Evolutionary conservation across 2,329 filamentous ascomycete genomes (phyloP), one percentile per base, ranked within the genome.

Genomic region (Calonectria fujianensis): DNA sequence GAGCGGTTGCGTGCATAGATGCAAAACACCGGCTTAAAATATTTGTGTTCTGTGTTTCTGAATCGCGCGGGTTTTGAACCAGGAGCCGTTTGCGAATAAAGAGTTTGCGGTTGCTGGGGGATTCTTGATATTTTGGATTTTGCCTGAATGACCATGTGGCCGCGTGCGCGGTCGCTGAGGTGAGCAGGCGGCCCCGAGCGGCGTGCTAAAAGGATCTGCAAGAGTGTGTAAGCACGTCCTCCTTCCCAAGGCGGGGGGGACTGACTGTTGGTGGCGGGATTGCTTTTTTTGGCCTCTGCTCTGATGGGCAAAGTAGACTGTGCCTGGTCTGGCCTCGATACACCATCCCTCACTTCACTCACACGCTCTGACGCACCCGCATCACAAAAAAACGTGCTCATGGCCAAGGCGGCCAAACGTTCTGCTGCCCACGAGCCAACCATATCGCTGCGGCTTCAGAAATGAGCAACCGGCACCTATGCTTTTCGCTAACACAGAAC

Each of bases 81-180:
- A 63, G 13, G 27, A 16, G 14, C 57, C 57, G 35, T 41, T 63
- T 41, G 37, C 57, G 57, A 57, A 63, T n/a, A 39, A 13, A 63
- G 24, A 41, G 57, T 63, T 63, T 41, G 35, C 14, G 57, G 57
- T 63, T 63, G 57, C 57, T 37, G 37, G 57, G 57, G 10, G 35
- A 41, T 63, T 41, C n/a, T 27, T 7, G 32, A 61, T 14, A 37
- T 37, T 61, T 39, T 27, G 11, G 18, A 39, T 11, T 48, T 48
- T 48, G 45, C 10, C 9, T 24, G 45, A 6, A 48, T 11, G 45
- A 48, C n/a, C 11, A 24, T 48, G 45, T 48, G 45, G 6, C 3
- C 20, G 45, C 54, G 8, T 5, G 57, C 27, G 13, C 41, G 35
- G 37, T 63, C 18, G 57, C 57, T 63, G 57, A 39, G 35, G 37